These are phyloP conservation scores for Lyophyllum decastes DNA, from an alignment of 768 basidiomycete genomes.

Conservation along the genomic window DNA sequence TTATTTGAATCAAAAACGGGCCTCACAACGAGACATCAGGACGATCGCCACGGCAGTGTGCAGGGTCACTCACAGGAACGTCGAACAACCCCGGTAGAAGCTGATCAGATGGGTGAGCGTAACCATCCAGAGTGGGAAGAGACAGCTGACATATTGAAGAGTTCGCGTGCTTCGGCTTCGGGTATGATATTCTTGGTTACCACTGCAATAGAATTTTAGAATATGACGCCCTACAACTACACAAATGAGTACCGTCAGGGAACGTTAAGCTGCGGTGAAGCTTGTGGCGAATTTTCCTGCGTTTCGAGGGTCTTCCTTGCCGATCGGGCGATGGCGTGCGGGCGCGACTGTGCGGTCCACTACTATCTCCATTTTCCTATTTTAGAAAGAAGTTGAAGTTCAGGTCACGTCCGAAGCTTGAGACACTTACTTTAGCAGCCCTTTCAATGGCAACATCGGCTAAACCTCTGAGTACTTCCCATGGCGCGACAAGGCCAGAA, in stretches of 20 bases:
- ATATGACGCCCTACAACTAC: conserved; percentile 1
- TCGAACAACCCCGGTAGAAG: conserved; percentile 92
- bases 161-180: conserved; percentile 81
- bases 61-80: conserved; percentile 52
- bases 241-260: conserved; percentile 63
- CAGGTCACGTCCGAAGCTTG: background rate
- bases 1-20: conserved; percentile 81
- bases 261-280: conserved; percentile 59
- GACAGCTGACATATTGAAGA: conserved; percentile 76
- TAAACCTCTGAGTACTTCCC: conserved; percentile 80
- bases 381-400: conserved; percentile 17
- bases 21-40: conserved; percentile 23
- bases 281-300: conserved; percentile 70
- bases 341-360: conserved; percentile 74
- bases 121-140: conserved; percentile 7
- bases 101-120: conserved; percentile 39
- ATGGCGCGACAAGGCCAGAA: conserved; percentile 80
- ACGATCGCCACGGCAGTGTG: conserved; percentile 20
- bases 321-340: conserved; percentile 74
- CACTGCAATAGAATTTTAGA: conserved; percentile 42
- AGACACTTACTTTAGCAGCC: conserved; percentile 64
- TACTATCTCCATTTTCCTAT: conserved; percentile 77
- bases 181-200: conserved; percentile 82
- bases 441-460: conserved; percentile 82
- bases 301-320: conserved; percentile 68